These are phyloP conservation scores for Sphaceloma murrayae DNA, from an alignment of 2,329 filamentous ascomycete genomes.

Conservation along the genomic window DNA sequence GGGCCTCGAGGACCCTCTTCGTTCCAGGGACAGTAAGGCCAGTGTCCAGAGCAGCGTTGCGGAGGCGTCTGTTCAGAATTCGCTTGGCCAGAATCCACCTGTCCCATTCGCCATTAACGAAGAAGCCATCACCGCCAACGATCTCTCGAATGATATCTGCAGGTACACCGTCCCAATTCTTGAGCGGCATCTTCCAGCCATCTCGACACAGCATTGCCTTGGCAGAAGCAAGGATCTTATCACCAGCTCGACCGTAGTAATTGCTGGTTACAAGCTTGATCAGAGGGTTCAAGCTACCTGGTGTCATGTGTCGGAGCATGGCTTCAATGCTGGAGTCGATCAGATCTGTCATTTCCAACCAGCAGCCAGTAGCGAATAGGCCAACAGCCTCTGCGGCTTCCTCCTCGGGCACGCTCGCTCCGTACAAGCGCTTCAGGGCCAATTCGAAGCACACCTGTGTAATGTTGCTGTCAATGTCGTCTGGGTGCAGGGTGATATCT, in stretches of 20 bases:
- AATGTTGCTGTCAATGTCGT: conserved; percentile 46
- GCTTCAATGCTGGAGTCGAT: conserved; percentile 45
- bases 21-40: conserved; percentile 39
- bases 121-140: conserved; percentile 50
- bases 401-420: conserved; percentile 39
- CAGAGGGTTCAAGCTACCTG: conserved; percentile 39
- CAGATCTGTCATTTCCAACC: conserved; percentile 50
- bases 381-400: conserved; percentile 45
- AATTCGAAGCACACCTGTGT: conserved; percentile 46
- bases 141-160: conserved; percentile 50
- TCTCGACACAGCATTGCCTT: conserved; percentile 50
- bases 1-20: conserved; percentile 37
- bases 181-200: conserved; percentile 47
- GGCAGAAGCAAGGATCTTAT: conserved; percentile 46
- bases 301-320: conserved; percentile 47
- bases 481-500: conserved; percentile 44
- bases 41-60: conserved; percentile 38
- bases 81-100: conserved; percentile 48
- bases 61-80: conserved; percentile 44
- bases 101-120: conserved; percentile 49
- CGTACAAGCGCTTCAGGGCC: conserved; percentile 46
- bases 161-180: conserved; percentile 49
- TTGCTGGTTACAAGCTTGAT: conserved; percentile 47
- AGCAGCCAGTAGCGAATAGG: conserved; percentile 48
- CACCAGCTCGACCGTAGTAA: conserved; percentile 47